Evolutionary conservation across 1,139 yeast genomes (phyloP), one percentile per base, ranked within the genome.

Genomic region (Kurtzmaniella quercitrusa): DNA sequence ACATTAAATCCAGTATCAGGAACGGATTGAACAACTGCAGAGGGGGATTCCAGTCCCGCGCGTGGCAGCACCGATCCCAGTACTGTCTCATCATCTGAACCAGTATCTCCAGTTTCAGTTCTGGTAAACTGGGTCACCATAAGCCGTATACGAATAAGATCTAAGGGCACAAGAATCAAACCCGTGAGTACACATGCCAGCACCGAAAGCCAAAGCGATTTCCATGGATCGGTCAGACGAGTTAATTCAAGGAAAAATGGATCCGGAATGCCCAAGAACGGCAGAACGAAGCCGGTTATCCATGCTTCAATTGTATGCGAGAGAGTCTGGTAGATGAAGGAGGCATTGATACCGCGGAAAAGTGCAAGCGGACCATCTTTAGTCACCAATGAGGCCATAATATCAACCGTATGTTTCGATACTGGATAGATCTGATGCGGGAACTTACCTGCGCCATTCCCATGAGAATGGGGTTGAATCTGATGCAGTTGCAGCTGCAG

Each of bases 241-340:
- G 88, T 75, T 48, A 88, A 76, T 51, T 88, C 96, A 49, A 88
- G 81, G 59, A 88, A 85, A 50, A 84, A 82, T 1, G 97, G 96
- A 57, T 89, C 97, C 0, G 96, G 96, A n/a, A 88, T 79, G 14
- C 88, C 86, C 44, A 88, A 65, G 42, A 87, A 70, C 2, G 96
- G 93, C 5, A 96, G 82, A 14, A 88, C 61, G 52, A 91, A 80
- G 5, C 96, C 96, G 0, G 95, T 84, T 37, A 88, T 72, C 97
- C 98, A 91, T 1, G 96, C 89, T 56, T 88, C 95, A 40, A 89
- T 68, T 1, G 95, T 86, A 45, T 82, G 80, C 1, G 85, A 78
- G 36, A 89, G 68, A 0, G 95, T 85, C 45, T 78, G 84, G 57
- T 85, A 76, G 28, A 93, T 71, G 57, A 89, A 91, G 1, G 95